Percentiles rank a stretch among this genome's conserved stretches.
phyloP scores from a whole-genome alignment of 2,329 filamentous ascomycete genomes.

The Colletotrichum lini region DNA sequence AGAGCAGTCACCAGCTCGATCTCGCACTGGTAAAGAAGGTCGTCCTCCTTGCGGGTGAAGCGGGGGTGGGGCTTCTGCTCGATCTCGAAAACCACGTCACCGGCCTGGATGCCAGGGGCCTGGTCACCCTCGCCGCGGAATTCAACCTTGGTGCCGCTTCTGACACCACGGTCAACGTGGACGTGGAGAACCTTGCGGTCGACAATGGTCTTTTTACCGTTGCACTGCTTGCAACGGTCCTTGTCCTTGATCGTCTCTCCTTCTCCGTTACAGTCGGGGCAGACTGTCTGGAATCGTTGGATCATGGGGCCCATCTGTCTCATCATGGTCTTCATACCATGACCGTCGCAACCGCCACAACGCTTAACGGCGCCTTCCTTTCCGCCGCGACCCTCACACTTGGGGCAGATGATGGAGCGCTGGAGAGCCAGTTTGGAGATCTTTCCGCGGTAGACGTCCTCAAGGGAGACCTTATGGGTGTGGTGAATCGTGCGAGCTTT shows the following conservation, averaged over 20 bases:
- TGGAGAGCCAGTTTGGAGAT: conserved; percentile 97
- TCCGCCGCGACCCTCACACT: conserved; percentile 93
- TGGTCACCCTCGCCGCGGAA: conserved; percentile 98
- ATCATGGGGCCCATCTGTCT: conserved; percentile 99
- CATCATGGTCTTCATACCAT: conserved; percentile 99
- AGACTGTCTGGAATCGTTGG: conserved; percentile 99
- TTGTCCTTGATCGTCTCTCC: conserved; percentile 97
- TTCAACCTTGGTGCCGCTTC: conserved; percentile 94
- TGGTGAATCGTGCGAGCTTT: conserved; percentile 98
- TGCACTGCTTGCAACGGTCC: conserved; percentile 97
- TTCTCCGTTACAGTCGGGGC: conserved; percentile 97
- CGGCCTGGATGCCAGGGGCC: conserved; percentile 90
- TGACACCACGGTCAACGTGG: conserved; percentile 95
- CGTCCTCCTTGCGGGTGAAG: conserved; percentile 96
- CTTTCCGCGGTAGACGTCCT: conserved; percentile 98
- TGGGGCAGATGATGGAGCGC: conserved; percentile 96
- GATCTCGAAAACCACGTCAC: conserved; percentile 98
- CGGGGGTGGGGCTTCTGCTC: conserved; percentile 98
- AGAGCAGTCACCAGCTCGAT: conserved; percentile 96
- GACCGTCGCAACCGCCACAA: conserved; percentile 90
- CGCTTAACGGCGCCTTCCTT: conserved; percentile 98
- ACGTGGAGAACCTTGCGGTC: conserved; percentile 99
- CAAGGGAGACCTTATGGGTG: conserved; percentile 97
- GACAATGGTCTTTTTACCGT: conserved; percentile 97
- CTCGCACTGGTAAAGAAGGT: conserved; percentile 94